Evolutionary conservation across 1,139 yeast species (phyloP).

Genomic region (Entelexis paramagnoliae): DNA sequence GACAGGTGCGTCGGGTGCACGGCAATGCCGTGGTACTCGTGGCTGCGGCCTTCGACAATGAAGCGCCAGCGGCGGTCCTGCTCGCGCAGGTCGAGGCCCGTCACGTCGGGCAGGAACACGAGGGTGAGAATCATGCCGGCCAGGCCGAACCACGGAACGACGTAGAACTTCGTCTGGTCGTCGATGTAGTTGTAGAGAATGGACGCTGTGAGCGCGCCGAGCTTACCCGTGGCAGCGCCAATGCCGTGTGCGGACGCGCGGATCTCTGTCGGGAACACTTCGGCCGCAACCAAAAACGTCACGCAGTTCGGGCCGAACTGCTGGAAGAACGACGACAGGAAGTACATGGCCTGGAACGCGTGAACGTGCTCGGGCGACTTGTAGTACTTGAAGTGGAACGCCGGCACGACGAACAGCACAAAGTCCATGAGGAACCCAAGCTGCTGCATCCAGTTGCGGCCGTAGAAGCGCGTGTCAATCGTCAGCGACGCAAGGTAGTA

Average conservation of each 20-base stretch:
- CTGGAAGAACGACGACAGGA: slow-evolving; percentile 55
- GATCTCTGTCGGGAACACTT: slow-evolving; percentile 91
- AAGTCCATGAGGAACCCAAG: slow-evolving; percentile 53
- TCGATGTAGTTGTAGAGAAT: slow-evolving; percentile 39
- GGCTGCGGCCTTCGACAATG: slow-evolving; percentile 30
- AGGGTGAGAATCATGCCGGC: slow-evolving; percentile 32
- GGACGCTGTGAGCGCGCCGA: slow-evolving; percentile 95
- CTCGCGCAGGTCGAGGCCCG: slow-evolving; percentile 33
- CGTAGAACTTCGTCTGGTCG: slow-evolving; percentile 31
- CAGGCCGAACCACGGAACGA: slow-evolving; percentile 36
- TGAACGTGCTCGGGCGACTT: slow-evolving; percentile 37
- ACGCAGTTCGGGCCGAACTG: slow-evolving; percentile 86
- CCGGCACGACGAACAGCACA: slow-evolving; percentile 49
- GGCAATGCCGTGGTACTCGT: slow-evolving; percentile 35
- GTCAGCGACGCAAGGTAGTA: slow-evolving; percentile 53
- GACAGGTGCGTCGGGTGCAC: slow-evolving; percentile 33
- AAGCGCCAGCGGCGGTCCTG: slow-evolving; percentile 34
- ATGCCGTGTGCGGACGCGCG: slow-evolving; percentile 98
- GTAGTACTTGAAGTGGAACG: slow-evolving; percentile 50
- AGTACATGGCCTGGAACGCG: slow-evolving; percentile 54
- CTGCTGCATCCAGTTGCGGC: slow-evolving; percentile 53
- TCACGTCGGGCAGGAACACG: slow-evolving; percentile 33
- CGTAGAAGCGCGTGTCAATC: slow-evolving; percentile 43
- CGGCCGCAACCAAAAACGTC: slow-evolving; percentile 93
- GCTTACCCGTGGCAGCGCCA: slow-evolving; percentile 91